Evolutionary conservation across 345 rosid genomes (phyloP), one percentile per base, ranked within the genome.

Genomic region (Citrus hindsii): DNA sequence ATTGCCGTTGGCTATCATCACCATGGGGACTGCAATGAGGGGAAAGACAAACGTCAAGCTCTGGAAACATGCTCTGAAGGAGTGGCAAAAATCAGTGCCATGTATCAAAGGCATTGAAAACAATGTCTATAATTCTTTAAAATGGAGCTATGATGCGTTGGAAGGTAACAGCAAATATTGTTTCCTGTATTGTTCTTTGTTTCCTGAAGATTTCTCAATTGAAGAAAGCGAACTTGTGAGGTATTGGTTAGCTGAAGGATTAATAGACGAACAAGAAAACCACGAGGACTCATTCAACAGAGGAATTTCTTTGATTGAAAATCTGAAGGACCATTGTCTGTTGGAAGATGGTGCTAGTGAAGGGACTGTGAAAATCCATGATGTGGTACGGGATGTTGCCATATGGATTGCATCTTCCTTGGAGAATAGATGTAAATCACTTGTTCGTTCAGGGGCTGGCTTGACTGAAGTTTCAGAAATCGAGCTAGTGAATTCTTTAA

Each of bases 1-100:
- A 16, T 81, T 89, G 79, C 91, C 92, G 5, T 80, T 87, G 75
- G 92, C 91, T 24, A 76, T 89, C 68, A 68, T 83, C 25, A 85
- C 86, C 0, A 76, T 85, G 58, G 89, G 86, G 25, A 77, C 72
- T 77, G 80, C 88, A 3, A 77, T 83, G 90, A 84, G 85, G 40
- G 79, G 80, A 9, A 80, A 83, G 79, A 77, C 40, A 60, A 64
- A 7, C 67, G 46, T 42, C 22, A 28, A 70, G 73, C 68, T 82
- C 62, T 89, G 92, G 92, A 73, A 78, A 48, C 77, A 82, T 76
- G 89, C 85, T 58, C 48, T 85, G 35, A 53, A 55, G 25, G 80
- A 88, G 62, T 71, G 88, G 74, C 84, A 48, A 53, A 76, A 69
- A 3, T 86, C 90, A 3, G 75, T 70, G 21, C 85, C 88, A n/a